phyloP scores from a whole-genome alignment of 2,329 filamentous ascomycete species.

The Exophiala dermatitidis region DNA sequence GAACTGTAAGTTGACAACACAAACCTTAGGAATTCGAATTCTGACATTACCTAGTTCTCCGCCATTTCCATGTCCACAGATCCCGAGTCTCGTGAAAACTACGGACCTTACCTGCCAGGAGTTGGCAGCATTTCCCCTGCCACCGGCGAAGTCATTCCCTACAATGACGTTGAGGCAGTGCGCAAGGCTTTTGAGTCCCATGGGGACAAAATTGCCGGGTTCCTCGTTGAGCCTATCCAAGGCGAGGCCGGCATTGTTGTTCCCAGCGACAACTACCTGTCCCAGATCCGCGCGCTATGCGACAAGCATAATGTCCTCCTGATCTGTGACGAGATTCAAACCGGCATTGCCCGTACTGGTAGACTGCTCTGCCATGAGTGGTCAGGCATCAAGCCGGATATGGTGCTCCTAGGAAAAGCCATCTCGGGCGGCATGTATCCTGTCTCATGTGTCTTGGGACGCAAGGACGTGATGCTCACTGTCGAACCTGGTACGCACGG shows the following conservation, averaged over 20 bases:
- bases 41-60: constrained; percentile 57
- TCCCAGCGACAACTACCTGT: constrained; percentile 80
- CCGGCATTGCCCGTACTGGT: constrained; percentile 89
- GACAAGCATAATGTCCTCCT: constrained; percentile 91
- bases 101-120: constrained; percentile 88
- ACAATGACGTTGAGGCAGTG: constrained; percentile 76
- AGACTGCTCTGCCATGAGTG: constrained; percentile 91
- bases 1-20: constrained; percentile 60
- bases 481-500: constrained; percentile 95
- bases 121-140: constrained; percentile 70
- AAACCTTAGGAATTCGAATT: not conserved
- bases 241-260: constrained; percentile 96
- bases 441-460: constrained; percentile 84
- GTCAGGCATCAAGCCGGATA: constrained; percentile 89
- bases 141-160: constrained; percentile 71
- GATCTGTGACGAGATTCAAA: constrained; percentile 98
- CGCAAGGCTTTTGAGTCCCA: constrained; percentile 71
- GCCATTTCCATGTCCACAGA: constrained; percentile 94
- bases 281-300: constrained; percentile 73
- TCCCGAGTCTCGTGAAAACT: constrained; percentile 91
- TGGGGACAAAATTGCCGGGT: constrained; percentile 78
- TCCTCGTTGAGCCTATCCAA: constrained; percentile 94
- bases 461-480: constrained; percentile 88
- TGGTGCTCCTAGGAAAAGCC: constrained; percentile 92
- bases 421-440: constrained; percentile 98